Percentiles rank a stretch among this genome's conserved stretches.
Conservation (phyloP, 495 filamentous ascomycete species). For the Aspergillus coremiiformis region DNA sequence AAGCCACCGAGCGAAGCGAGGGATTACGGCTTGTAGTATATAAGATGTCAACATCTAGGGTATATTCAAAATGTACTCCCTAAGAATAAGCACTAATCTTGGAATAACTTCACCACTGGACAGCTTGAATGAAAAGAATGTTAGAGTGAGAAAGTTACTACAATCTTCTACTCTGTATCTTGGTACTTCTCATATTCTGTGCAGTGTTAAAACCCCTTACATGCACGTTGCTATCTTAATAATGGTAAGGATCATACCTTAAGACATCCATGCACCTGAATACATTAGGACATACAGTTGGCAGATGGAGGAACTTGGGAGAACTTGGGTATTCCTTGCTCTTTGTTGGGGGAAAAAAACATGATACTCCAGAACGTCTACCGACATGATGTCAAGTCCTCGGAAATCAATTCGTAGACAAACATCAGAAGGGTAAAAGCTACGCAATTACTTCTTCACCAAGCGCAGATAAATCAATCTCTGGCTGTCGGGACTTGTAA, state of each 20-base stretch:
- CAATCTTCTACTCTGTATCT: neutral
- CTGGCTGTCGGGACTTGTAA: constrained; percentile 22
- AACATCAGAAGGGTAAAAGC: neutral
- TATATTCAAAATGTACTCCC: neutral
- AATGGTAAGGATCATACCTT: neutral
- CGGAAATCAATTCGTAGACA: too few relatives aligned
- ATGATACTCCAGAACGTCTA: too few relatives aligned
- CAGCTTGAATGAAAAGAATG: too few relatives aligned
- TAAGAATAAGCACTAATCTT: neutral
- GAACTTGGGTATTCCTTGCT: neutral
- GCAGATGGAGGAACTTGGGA: neutral
- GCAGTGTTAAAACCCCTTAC: neutral
- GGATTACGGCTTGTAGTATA: too few relatives aligned
- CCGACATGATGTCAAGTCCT: too few relatives aligned
- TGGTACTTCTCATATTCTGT: neutral
- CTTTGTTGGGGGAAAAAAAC: neutral
- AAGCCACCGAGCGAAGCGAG: too few relatives aligned
- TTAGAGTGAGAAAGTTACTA: neutral
- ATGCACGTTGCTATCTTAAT: neutral
- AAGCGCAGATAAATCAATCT: constrained; percentile 21
- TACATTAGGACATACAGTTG: neutral
- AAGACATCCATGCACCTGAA: neutral
- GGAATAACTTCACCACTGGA: neutral
- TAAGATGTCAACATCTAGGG: too few relatives aligned
- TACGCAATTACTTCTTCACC: constrained; percentile 10